Conservation (phyloP, 495 filamentous ascomycete species). For the Massariosphaeria phaeospora region DNA sequence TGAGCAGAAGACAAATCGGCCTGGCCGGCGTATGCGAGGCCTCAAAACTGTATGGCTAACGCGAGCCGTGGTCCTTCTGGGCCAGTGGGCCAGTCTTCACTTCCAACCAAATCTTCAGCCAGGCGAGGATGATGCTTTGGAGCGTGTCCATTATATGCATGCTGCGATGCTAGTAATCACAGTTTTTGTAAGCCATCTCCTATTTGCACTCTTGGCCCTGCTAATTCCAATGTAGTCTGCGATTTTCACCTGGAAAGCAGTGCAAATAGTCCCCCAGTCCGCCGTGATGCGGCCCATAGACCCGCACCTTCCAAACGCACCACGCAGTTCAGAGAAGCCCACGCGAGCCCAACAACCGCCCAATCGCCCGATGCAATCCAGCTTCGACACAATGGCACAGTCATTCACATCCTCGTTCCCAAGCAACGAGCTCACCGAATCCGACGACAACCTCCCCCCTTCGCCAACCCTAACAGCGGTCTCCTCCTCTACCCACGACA, state of each 20-base stretch:
- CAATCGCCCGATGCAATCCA: constrained; percentile 1
- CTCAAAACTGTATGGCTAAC: constrained; percentile 63
- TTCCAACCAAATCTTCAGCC: background rate
- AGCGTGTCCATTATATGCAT: constrained; percentile 50
- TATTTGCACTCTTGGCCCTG: background rate
- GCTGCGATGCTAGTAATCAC: constrained; percentile 43
- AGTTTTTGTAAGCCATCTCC: constrained; percentile 1
- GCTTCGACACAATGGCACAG: constrained; percentile 27
- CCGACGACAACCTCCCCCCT: constrained; percentile 4
- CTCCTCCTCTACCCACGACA: background rate
- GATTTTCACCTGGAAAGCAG: constrained; percentile 20
- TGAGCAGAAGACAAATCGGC: constrained; percentile 57
- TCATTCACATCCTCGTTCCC: constrained; percentile 23
- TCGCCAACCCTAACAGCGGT: constrained; percentile 7
- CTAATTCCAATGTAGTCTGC: constrained; percentile 10
- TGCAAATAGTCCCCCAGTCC: constrained; percentile 38
- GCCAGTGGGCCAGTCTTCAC: constrained; percentile 49
- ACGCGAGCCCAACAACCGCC: background rate
- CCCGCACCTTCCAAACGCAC: constrained; percentile 35
- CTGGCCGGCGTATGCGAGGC: constrained; percentile 59
- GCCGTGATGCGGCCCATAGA: constrained; percentile 29
- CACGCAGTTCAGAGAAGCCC: background rate
- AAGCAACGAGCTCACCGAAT: background rate
- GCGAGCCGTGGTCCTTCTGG: constrained; percentile 57
- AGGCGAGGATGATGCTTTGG: constrained; percentile 39